Evolutionary conservation across 306 rosid species (phyloP).

Genomic region (Cucumis melo): DNA sequence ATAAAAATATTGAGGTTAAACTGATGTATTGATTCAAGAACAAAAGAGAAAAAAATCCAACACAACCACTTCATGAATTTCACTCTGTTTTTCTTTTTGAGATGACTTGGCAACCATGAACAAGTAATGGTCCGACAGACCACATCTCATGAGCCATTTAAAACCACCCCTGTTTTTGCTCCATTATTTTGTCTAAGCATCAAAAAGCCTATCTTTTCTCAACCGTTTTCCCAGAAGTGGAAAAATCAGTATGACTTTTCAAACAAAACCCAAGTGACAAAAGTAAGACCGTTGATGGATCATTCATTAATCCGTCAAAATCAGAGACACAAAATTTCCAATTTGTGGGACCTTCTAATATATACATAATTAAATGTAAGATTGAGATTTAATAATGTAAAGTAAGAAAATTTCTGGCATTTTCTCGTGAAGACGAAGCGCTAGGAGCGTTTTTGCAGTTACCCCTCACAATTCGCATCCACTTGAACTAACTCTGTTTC

Average conservation of each 20-base stretch:
- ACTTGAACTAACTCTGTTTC: conserved; percentile 8
- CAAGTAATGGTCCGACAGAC: background rate
- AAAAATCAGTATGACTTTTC: background rate
- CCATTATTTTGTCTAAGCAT: background rate
- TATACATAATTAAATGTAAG: background rate
- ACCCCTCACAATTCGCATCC: conserved; percentile 26
- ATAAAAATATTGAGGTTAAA: background rate
- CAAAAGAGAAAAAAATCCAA: background rate
- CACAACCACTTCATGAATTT: background rate
- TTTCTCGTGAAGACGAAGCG: conserved; percentile 74
- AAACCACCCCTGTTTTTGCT: background rate
- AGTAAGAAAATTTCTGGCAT: conserved; percentile 8
- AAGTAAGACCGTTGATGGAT: background rate
- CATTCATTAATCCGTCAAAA: background rate
- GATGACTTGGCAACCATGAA: background rate
- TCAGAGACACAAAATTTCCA: background rate
- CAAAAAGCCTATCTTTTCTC: background rate
- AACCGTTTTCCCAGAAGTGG: background rate
- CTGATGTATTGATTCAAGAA: background rate
- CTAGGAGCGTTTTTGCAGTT: conserved; percentile 42
- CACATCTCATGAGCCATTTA: background rate
- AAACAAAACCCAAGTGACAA: background rate
- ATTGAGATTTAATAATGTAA: background rate
- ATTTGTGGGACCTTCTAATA: background rate
- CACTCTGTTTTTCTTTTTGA: background rate